Conservation (phyloP, 1,284 basidiomycete species). For the Fomitopsis betulina region DNA sequence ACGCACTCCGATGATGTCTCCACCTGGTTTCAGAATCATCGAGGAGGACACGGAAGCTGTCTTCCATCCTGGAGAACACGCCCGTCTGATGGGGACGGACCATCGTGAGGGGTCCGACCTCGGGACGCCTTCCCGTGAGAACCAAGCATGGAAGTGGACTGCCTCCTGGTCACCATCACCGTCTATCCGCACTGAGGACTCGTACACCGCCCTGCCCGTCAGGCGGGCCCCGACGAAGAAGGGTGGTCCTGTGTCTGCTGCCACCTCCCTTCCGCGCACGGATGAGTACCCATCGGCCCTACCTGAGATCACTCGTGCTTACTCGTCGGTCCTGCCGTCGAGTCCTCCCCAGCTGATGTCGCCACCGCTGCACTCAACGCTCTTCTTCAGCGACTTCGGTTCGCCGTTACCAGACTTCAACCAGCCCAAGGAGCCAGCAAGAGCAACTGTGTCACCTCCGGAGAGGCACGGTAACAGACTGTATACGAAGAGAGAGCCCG, state of each 20-base stretch:
- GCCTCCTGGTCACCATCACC: conserved; percentile 21
- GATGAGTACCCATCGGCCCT: background rate
- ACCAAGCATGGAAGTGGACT: conserved; percentile 13
- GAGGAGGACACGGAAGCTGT: conserved; percentile 26
- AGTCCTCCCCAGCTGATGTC: conserved; percentile 31
- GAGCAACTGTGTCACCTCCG: background rate
- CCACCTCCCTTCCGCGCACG: background rate
- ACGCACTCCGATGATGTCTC: conserved; percentile 3
- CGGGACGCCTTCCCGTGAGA: conserved; percentile 8
- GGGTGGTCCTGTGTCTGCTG: conserved; percentile 6
- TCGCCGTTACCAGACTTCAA: conserved; percentile 11
- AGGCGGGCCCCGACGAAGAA: conserved; percentile 19
- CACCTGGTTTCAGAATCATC: conserved; percentile 30
- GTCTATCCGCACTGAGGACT: conserved; percentile 17
- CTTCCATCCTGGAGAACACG: background rate
- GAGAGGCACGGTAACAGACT: conserved; percentile 15
- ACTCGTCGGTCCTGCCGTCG: conserved; percentile 26
- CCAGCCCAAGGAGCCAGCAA: background rate
- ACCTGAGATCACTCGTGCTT: conserved; percentile 12
- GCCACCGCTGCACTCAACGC: conserved; percentile 29
- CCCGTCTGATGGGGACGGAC: background rate
- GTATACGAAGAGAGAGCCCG: conserved; percentile 17
- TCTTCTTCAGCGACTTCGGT: conserved; percentile 28
- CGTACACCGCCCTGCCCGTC: conserved; percentile 26
- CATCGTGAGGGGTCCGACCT: conserved; percentile 2